Conservation (phyloP, 2,329 filamentous ascomycete species). For the Pseudogymnoascus sp. region DNA sequence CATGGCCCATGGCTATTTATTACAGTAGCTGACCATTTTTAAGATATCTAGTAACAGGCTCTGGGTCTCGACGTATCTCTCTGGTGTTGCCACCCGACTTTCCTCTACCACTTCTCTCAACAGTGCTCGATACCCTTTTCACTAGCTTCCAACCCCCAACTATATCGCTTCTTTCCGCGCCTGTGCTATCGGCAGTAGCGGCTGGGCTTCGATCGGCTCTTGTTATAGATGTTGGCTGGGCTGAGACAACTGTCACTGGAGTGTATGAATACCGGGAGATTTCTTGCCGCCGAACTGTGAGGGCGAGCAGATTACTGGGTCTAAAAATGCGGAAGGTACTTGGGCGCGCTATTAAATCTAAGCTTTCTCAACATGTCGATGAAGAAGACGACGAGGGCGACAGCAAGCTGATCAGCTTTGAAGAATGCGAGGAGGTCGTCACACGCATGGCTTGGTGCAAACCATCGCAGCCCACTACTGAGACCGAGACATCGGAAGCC, state of each 20-base stretch:
- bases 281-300: slow-evolving; percentile 58
- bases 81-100: slow-evolving; percentile 71
- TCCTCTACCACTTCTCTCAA: slow-evolving; percentile 70
- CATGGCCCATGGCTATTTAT: neutral
- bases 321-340: slow-evolving; percentile 62
- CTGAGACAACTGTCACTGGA: slow-evolving; percentile 76
- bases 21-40: slow-evolving; percentile 12
- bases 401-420: slow-evolving; percentile 51
- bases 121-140: slow-evolving; percentile 72
- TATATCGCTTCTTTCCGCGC: slow-evolving; percentile 71
- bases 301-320: slow-evolving; percentile 67
- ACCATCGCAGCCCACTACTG: slow-evolving; percentile 11
- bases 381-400: slow-evolving; percentile 13
- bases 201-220: slow-evolving; percentile 82
- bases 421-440: slow-evolving; percentile 74
- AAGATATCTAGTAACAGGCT: slow-evolving; percentile 62
- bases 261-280: slow-evolving; percentile 90
- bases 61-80: slow-evolving; percentile 65
- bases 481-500: slow-evolving; percentile 23
- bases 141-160: slow-evolving; percentile 70
- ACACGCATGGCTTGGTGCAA: slow-evolving; percentile 73
- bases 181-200: slow-evolving; percentile 66
- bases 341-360: slow-evolving; percentile 35
- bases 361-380: neutral
- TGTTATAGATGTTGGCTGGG: slow-evolving; percentile 87